Conservation (phyloP, 1,284 basidiomycete genomes). For the Singerocomus rubriflavus region DNA sequence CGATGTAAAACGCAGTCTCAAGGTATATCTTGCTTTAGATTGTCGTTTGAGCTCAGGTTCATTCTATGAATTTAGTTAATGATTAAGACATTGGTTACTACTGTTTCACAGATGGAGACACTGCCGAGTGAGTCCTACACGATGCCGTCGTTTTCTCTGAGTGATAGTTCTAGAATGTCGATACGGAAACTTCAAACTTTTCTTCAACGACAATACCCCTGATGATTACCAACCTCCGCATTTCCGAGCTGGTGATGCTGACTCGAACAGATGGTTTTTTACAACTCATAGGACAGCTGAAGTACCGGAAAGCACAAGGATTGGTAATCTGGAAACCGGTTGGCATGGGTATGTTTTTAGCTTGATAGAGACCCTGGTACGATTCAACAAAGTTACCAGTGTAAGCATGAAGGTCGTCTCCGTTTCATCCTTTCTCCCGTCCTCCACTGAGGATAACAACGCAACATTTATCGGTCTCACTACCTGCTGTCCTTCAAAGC, state of each 20-base stretch:
- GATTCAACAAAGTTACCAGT: slow-evolving; percentile 35
- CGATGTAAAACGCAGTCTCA: slow-evolving; percentile 72
- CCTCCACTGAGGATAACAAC: slow-evolving; percentile 55
- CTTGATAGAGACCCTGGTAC: background rate
- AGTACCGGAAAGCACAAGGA: slow-evolving; percentile 63
- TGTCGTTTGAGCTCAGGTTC: background rate
- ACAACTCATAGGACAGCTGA: slow-evolving; percentile 68
- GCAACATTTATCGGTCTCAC: slow-evolving; percentile 54
- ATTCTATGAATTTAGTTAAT: slow-evolving; percentile 44
- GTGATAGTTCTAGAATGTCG: slow-evolving; percentile 53
- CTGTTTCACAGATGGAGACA: slow-evolving; percentile 72
- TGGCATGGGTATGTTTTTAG: slow-evolving; percentile 57
- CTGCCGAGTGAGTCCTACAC: slow-evolving; percentile 56
- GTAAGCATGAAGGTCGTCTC: slow-evolving; percentile 69
- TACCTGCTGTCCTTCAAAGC: slow-evolving; percentile 35
- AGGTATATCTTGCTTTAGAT: slow-evolving; percentile 38
- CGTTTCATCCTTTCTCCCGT: slow-evolving; percentile 69
- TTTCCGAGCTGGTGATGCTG: slow-evolving; percentile 63
- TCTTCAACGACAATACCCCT: slow-evolving; percentile 74
- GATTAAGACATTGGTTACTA: slow-evolving; percentile 70
- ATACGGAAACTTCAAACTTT: slow-evolving; percentile 80
- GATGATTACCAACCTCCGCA: slow-evolving; percentile 73
- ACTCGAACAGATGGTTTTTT: slow-evolving; percentile 72
- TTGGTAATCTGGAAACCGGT: slow-evolving; percentile 66
- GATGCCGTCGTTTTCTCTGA: background rate